Evolutionary conservation across 108 stramenopile genomes (phyloP).

Genomic region (Discostella pseudostelligera): DNA sequence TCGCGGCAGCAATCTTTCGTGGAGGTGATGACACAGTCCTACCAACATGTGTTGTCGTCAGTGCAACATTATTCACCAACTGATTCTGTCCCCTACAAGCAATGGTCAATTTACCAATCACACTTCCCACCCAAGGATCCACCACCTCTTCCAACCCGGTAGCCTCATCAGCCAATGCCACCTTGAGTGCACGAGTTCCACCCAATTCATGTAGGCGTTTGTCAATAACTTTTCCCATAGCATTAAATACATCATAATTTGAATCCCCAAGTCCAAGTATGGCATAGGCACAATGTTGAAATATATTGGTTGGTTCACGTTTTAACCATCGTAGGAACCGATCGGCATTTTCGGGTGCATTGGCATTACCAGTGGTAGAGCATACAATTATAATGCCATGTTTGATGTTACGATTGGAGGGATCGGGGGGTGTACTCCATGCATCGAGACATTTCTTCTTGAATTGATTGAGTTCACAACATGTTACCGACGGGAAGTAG

Average conservation of each 20-base stretch:
- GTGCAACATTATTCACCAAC: neutral
- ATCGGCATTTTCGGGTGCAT: conserved; percentile 84
- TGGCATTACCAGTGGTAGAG: conserved; percentile 91
- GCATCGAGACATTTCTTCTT: conserved; percentile 56
- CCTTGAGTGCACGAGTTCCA: conserved; percentile 43
- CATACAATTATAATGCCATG: conserved; percentile 71
- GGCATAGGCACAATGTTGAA: conserved; percentile 53
- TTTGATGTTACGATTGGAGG: conserved; percentile 29
- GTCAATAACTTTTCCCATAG: conserved; percentile 65
- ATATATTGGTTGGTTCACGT: conserved; percentile 49
- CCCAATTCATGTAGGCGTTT: conserved; percentile 69
- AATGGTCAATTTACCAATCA: conserved; percentile 50
- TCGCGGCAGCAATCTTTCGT: neutral
- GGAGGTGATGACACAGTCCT: too few species aligned
- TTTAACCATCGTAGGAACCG: conserved; percentile 74
- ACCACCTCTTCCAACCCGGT: conserved; percentile 86
- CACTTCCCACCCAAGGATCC: conserved; percentile 65
- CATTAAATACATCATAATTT: conserved; percentile 88
- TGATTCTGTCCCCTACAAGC: conserved; percentile 42
- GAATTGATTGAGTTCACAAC: conserved; percentile 63
- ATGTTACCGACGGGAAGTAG: conserved; percentile 60
- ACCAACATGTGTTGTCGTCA: neutral
- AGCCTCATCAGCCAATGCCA: conserved; percentile 87
- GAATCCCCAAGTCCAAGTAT: conserved; percentile 89
- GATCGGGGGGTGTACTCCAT: conserved; percentile 44